phyloP scores from a whole-genome alignment of 2,329 filamentous ascomycete species.

The Lizonia empirigonia region DNA sequence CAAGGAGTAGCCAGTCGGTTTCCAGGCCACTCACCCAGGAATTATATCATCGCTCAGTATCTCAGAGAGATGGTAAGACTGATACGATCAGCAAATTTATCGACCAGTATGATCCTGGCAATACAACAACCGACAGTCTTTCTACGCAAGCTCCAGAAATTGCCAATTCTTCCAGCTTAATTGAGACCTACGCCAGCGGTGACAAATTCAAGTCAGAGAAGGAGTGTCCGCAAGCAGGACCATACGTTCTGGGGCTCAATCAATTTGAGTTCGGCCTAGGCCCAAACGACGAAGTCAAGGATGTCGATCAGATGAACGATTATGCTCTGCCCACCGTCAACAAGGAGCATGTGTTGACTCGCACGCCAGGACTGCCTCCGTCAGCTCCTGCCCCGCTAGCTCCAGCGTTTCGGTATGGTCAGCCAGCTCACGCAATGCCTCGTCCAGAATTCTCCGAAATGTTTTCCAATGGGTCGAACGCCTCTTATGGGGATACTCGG shows the following conservation, averaged over 20 bases:
- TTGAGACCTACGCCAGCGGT: slow-evolving; percentile 2
- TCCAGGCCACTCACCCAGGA: slow-evolving; percentile 23
- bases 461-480: slow-evolving; percentile 33
- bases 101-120: slow-evolving; percentile 32
- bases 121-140: slow-evolving; percentile 12
- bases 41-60: slow-evolving; percentile 17
- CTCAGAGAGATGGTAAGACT: slow-evolving; percentile 28
- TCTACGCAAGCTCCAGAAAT: neutral
- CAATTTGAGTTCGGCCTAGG: slow-evolving; percentile 36
- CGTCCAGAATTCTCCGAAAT: slow-evolving; percentile 27
- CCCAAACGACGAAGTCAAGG: neutral
- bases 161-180: neutral
- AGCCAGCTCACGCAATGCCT: slow-evolving; percentile 8
- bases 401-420: slow-evolving; percentile 34
- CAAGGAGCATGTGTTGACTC: slow-evolving; percentile 16
- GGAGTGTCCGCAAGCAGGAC: slow-evolving; percentile 3
- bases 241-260: slow-evolving; percentile 20
- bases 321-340: neutral
- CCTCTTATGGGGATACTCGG: slow-evolving; percentile 47
- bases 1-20: slow-evolving; percentile 13
- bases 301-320: neutral
- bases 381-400: slow-evolving; percentile 31
- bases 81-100: slow-evolving; percentile 45
- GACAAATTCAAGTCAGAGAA: neutral
- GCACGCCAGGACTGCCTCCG: slow-evolving; percentile 32